Percentiles rank a stretch among this genome's conserved stretches.
phyloP scores from a whole-genome alignment of 2,329 filamentous ascomycete genomes.

The Fusarium proliferatum region DNA sequence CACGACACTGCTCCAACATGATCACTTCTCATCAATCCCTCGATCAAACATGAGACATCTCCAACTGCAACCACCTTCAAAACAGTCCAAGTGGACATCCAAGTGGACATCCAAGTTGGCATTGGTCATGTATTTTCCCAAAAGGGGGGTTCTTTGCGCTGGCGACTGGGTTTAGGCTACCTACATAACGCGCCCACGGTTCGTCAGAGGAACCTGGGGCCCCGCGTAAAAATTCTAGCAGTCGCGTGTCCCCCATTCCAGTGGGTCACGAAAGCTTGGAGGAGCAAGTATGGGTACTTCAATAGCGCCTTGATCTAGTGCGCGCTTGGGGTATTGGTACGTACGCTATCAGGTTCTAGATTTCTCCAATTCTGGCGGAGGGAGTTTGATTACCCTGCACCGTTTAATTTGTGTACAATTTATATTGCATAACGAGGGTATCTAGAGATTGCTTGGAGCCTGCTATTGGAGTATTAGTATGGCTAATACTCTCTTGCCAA shows the following conservation, averaged over 20 bases:
- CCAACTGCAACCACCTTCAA: slow-evolving; percentile 5
- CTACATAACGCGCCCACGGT: not conserved
- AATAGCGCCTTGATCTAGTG: not conserved
- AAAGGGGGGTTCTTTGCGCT: slow-evolving; percentile 17
- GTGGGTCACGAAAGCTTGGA: slow-evolving; percentile 15
- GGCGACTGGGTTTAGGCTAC: not conserved
- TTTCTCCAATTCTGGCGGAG: not conserved
- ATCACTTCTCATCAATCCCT: not conserved
- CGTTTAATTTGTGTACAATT: not conserved
- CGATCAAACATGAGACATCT: not conserved
- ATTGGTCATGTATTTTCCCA: slow-evolving; percentile 15
- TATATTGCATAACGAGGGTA: too few relatives aligned
- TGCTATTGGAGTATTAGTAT: too few relatives aligned
- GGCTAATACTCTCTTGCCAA: too few relatives aligned
- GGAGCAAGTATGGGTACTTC: not conserved
- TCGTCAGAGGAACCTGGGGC: slow-evolving; percentile 19
- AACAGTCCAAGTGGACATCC: slow-evolving; percentile 5
- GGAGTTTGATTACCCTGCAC: not conserved
- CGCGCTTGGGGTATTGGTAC: not conserved
- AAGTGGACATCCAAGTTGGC: not conserved
- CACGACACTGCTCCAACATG: not conserved
- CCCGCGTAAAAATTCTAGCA: slow-evolving; percentile 20
- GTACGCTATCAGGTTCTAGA: not conserved
- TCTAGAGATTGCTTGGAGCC: too few relatives aligned
- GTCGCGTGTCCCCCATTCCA: slow-evolving; percentile 20